Evolutionary conservation across 2,329 filamentous ascomycete species (phyloP).

Genomic region (Sarocladium strictum): DNA sequence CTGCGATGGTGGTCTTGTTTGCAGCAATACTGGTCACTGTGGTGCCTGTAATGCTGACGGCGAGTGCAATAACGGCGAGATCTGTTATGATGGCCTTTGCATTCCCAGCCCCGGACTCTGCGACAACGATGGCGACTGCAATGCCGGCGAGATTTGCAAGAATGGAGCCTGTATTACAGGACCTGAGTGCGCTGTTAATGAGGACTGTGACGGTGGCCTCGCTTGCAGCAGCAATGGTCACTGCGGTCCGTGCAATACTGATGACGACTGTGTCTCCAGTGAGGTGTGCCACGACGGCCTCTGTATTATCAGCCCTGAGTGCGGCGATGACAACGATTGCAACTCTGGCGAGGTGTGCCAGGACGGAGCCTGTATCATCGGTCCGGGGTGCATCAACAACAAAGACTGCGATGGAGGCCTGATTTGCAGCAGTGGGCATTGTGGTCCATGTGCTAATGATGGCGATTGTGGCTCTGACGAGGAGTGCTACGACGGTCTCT

Average conservation of each 20-base stretch:
- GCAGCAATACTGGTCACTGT: too few species aligned
- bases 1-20: too few species aligned
- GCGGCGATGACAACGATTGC: background rate
- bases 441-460: background rate
- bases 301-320: background rate
- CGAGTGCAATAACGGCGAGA: background rate
- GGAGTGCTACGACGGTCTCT: background rate
- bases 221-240: background rate
- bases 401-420: background rate
- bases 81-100: background rate
- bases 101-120: background rate
- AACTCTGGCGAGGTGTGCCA: background rate
- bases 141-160: background rate
- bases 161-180: background rate
- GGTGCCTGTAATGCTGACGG: background rate
- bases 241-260: background rate
- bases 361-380: background rate
- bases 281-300: background rate
- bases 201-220: background rate
- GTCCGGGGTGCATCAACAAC: background rate
- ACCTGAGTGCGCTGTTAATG: background rate
- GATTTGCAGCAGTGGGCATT: background rate
- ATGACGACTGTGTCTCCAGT: background rate
- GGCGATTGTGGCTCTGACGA: background rate
- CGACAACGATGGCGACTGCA: background rate